Conservation (phyloP, 2,329 filamentous ascomycete species). For the Fusarium piperis region DNA sequence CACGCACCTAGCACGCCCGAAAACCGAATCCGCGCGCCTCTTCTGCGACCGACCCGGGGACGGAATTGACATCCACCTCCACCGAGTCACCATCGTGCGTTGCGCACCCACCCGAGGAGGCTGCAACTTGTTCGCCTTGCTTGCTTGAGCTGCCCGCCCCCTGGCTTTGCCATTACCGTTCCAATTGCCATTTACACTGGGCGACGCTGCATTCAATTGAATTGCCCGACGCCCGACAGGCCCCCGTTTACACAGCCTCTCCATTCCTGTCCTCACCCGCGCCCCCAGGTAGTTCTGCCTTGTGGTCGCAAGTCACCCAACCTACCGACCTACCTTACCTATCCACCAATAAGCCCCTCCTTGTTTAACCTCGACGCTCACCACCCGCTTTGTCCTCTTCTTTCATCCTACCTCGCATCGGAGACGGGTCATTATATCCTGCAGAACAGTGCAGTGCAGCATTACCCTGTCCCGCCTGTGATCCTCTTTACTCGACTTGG, state of each 20-base stretch:
- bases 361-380: conserved; percentile 5
- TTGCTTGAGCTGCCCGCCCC: conserved; percentile 19
- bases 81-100: conserved; percentile 13
- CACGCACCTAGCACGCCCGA: conserved; percentile 5
- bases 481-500: conserved; percentile 10
- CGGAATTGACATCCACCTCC: conserved; percentile 12
- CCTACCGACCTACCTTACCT: background rate
- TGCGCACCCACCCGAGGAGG: conserved; percentile 10
- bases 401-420: conserved; percentile 1
- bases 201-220: conserved; percentile 25
- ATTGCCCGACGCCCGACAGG: conserved; percentile 8
- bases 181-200: conserved; percentile 5
- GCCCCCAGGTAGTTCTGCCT: conserved; percentile 26
- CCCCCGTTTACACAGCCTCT: background rate
- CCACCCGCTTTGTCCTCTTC: background rate
- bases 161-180: conserved; percentile 9
- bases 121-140: conserved; percentile 10
- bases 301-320: conserved; percentile 4
- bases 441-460: conserved; percentile 19
- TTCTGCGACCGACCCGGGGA: conserved; percentile 7
- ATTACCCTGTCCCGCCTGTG: background rate
- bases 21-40: conserved; percentile 11
- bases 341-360: conserved; percentile 17
- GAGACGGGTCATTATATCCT: conserved; percentile 16
- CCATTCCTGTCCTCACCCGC: conserved; percentile 12